Conservation (phyloP, 2,329 filamentous ascomycete species). For the Epichloe baconii region DNA sequence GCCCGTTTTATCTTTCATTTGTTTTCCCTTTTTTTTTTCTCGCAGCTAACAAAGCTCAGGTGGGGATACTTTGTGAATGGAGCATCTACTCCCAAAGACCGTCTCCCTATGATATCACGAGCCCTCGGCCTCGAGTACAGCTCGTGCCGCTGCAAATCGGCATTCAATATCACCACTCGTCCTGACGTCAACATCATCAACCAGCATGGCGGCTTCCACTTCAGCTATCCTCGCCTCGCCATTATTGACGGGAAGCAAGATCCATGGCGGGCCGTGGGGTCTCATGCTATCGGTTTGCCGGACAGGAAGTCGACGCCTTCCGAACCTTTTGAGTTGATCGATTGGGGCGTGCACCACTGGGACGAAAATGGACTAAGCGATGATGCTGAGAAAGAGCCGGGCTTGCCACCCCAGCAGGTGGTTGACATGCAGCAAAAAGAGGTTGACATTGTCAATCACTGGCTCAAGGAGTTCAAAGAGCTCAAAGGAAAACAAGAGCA, state of each 20-base stretch:
- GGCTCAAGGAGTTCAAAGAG: conserved; percentile 44
- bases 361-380: conserved; percentile 51
- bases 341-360: conserved; percentile 70
- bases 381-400: conserved; percentile 40
- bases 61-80: conserved; percentile 74
- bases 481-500: too few species aligned
- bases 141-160: conserved; percentile 47
- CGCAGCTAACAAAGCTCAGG: conserved; percentile 22
- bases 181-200: conserved; percentile 58
- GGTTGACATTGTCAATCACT: conserved; percentile 49
- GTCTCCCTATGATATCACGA: conserved; percentile 63
- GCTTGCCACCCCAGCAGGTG: conserved; percentile 46
- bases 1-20: neutral
- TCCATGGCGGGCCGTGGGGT: conserved; percentile 65
- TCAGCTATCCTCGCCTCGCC: conserved; percentile 63
- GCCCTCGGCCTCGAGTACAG: conserved; percentile 50
- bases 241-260: conserved; percentile 65
- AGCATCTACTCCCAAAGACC: conserved; percentile 48
- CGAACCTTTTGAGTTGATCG: conserved; percentile 63
- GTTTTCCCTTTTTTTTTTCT: neutral
- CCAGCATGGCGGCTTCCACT: conserved; percentile 59
- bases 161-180: conserved; percentile 55
- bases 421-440: conserved; percentile 44
- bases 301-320: conserved; percentile 44
- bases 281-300: conserved; percentile 50